A percentile compares a stretch with the other conserved stretches of the same genome.
Evolutionary conservation across 805 yeast species (phyloP).

Genomic region (Kluyveromyces starmeri): DNA sequence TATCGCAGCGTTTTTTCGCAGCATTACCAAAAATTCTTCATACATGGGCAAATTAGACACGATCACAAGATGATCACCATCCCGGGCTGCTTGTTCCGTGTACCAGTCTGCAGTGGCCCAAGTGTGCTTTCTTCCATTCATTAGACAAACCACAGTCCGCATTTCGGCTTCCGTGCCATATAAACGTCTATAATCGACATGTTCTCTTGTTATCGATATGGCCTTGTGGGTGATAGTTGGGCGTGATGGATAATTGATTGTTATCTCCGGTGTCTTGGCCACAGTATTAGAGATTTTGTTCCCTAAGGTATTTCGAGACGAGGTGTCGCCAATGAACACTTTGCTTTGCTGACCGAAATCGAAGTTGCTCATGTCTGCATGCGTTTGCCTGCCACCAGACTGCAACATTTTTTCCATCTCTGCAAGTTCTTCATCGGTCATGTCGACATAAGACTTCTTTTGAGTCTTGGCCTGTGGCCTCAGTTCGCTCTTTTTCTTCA

Average conservation of each 20-base stretch:
- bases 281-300: background rate
- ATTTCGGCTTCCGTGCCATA: constrained; percentile 8
- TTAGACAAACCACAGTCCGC: constrained; percentile 49
- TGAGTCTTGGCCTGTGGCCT: constrained; percentile 4
- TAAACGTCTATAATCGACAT: constrained; percentile 12
- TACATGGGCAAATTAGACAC: constrained; percentile 41
- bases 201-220: constrained; percentile 18
- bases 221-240: constrained; percentile 26
- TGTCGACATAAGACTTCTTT: constrained; percentile 26
- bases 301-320: constrained; percentile 2
- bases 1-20: background rate
- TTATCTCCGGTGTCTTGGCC: constrained; percentile 13
- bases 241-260: constrained; percentile 27
- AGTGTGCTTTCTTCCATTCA: constrained; percentile 58
- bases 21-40: constrained; percentile 11
- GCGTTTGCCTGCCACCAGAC: constrained; percentile 20
- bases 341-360: constrained; percentile 26
- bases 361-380: constrained; percentile 18
- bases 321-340: constrained; percentile 11
- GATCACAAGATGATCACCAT: constrained; percentile 58
- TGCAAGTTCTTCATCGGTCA: constrained; percentile 27
- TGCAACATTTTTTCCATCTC: constrained; percentile 22
- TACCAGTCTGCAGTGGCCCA: constrained; percentile 74
- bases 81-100: constrained; percentile 41
- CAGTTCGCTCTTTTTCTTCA: constrained; percentile 6